Percentiles rank a stretch among this genome's conserved stretches.
phyloP scores from a whole-genome alignment of 1,284 basidiomycete species.

The Irpex sp. region DNA sequence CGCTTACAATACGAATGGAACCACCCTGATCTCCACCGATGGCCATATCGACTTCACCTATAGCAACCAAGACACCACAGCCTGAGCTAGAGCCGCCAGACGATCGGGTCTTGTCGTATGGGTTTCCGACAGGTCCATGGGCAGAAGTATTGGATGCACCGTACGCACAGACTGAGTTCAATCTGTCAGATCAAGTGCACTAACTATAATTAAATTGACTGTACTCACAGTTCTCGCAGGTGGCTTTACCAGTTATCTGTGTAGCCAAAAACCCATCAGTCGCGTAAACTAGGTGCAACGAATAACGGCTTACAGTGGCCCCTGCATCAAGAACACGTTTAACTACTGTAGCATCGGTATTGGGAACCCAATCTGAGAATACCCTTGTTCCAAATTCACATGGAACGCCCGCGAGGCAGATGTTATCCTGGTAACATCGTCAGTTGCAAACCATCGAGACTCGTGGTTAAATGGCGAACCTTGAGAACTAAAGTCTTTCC shows the following conservation, averaged over 20 bases:
- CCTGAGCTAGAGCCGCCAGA: slow-evolving; percentile 42
- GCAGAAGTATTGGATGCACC: slow-evolving; percentile 33
- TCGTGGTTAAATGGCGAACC: neutral
- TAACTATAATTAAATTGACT: neutral
- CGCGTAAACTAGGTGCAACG: neutral
- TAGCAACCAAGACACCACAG: slow-evolving; percentile 37
- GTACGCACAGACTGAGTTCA: slow-evolving; percentile 28
- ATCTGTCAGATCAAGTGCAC: neutral
- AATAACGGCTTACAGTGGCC: slow-evolving; percentile 23
- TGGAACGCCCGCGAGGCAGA: slow-evolving; percentile 33
- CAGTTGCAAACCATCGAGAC: slow-evolving; percentile 13
- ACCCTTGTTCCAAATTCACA: slow-evolving; percentile 34
- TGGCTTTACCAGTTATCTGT: slow-evolving; percentile 34
- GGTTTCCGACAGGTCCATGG: slow-evolving; percentile 38
- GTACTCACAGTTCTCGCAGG: slow-evolving; percentile 30
- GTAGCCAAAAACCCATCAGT: too few relatives aligned
- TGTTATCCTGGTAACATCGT: slow-evolving; percentile 25
- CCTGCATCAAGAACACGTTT: slow-evolving; percentile 40
- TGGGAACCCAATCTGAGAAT: slow-evolving; percentile 27
- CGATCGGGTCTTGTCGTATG: slow-evolving; percentile 37
- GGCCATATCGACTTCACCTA: slow-evolving; percentile 38
- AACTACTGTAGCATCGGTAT: slow-evolving; percentile 38
- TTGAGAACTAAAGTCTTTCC: slow-evolving; percentile 17
- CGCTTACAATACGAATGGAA: slow-evolving; percentile 32
- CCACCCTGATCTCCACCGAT: slow-evolving; percentile 46